Evolutionary conservation across 169 alveolate species (phyloP).

Genomic region (Toxoplasma gondii): DNA sequence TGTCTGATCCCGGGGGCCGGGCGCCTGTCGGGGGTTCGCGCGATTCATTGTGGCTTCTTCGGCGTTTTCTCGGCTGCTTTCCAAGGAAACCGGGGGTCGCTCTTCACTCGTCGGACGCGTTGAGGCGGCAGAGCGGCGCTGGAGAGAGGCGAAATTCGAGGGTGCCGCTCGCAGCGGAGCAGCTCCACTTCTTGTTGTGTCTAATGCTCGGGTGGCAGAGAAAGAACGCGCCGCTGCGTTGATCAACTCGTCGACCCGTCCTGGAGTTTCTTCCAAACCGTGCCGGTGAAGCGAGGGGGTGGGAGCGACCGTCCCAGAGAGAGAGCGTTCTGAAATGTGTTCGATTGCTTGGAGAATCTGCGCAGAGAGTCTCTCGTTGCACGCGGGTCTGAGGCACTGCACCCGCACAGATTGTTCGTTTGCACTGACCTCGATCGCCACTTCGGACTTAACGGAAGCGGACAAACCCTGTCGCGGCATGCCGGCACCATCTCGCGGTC

Average conservation of each 20-base stretch:
- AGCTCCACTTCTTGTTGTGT: background rate
- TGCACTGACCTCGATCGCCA: background rate
- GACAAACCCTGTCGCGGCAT: background rate
- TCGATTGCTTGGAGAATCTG: background rate
- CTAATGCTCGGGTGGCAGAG: background rate
- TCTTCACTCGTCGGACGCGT: background rate
- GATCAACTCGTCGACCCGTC: background rate
- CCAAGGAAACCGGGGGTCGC: background rate
- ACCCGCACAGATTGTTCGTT: background rate
- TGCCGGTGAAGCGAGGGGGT: background rate
- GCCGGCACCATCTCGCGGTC: background rate
- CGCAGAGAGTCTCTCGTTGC: background rate
- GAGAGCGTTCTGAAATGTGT: background rate
- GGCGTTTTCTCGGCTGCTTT: background rate
- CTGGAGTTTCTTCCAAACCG: background rate
- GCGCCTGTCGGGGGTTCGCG: background rate
- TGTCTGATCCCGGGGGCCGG: background rate
- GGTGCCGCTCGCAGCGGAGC: background rate
- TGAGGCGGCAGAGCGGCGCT: background rate
- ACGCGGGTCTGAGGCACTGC: background rate
- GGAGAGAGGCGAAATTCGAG: background rate
- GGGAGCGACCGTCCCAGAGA: background rate
- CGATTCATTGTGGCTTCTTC: background rate
- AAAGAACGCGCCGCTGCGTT: background rate
- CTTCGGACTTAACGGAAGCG: background rate